Conservation (phyloP, 805 yeast genomes). For the Starmerella roubikii region DNA sequence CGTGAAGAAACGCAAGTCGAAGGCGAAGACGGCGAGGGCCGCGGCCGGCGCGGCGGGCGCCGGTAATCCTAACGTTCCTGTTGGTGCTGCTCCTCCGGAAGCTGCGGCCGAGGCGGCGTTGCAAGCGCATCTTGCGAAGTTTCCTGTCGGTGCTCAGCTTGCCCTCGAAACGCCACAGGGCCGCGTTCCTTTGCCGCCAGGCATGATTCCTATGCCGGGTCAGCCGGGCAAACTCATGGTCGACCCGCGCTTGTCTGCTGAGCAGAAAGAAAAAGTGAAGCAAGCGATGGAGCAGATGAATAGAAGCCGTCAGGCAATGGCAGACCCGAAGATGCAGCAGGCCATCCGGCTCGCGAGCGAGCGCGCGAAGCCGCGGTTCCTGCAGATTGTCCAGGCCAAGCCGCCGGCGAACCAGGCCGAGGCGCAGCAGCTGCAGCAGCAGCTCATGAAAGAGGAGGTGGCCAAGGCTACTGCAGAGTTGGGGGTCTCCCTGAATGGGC, state of each 20-base stretch:
- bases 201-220: conserved; percentile 1
- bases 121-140: background rate
- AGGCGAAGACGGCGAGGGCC: conserved; percentile 1
- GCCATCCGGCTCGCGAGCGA: conserved; percentile 9
- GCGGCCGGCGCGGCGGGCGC: conserved; percentile 1
- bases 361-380: conserved; percentile 12
- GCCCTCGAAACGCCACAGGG: conserved; percentile 7
- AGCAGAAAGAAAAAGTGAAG: no score
- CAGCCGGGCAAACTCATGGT: conserved; percentile 5
- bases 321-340: conserved; percentile 11
- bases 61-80: background rate
- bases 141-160: conserved; percentile 1
- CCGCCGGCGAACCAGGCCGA: conserved; percentile 14
- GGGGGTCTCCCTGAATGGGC: background rate
- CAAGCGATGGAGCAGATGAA: no score
- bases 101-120: background rate
- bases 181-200: conserved; percentile 1
- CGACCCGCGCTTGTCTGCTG: no score
- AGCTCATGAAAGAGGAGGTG: conserved; percentile 19
- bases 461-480: conserved; percentile 13
- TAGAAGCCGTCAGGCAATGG: conserved; percentile 2
- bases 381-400: conserved; percentile 4
- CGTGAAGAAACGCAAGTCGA: conserved; percentile 17
- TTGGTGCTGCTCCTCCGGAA: conserved; percentile 1
- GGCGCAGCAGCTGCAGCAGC: conserved; percentile 12